Base-by-base conservation (phyloP, 805 yeast genomes). In the Cyberlindnera xishuangbannaensis region DNA sequence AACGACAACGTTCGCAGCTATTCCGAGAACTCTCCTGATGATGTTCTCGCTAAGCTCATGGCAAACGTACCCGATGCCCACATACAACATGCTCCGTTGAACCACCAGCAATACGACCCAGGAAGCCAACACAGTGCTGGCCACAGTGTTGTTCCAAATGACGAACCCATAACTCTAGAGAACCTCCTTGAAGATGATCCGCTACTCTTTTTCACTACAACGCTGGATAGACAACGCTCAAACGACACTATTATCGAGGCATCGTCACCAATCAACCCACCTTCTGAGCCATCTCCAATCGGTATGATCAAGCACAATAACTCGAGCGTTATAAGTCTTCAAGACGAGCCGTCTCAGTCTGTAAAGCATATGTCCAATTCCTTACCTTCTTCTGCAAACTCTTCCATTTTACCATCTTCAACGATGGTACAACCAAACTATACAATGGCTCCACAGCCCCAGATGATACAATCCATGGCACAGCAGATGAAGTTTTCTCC, bases 131-230 rank as follows among this genome's bases (percentile, higher is more conserved):
- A 15, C 4, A 27, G 31, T 41, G 34, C 43, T 25, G 40, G 46
- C 4, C 37, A 36, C 28, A 23, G 27, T 18, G 22, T 18, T 6
- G 16, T 26, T 12, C 31, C n/a, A 17, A 18, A 16, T 8, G 33
- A 31, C 3, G 41, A 40, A 14, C 37, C 40, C n/a, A 39, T 51
- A 5, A 48, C 54, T 1, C 35, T 50, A 17, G 53, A 50, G 30
- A 39, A 40, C 17, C 33, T 52, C 10, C 35, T 52, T 7, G 55
- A 49, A 25, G 55, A 52, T 27, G 56, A 52, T 25, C 55, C 56
- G 3, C 28, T 52, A 8, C 15, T 47, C 6, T 47, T 50, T 0
- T 50, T 47, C 31, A 47, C 55, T 11, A 50, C 48, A 0, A 36
- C 51, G 2, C 28, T 51, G 18, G 54, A 49, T 31, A 44, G 56